Base-by-base conservation (phyloP, 2,329 filamentous ascomycete species). In the Podosphaera leucotricha region DNA sequence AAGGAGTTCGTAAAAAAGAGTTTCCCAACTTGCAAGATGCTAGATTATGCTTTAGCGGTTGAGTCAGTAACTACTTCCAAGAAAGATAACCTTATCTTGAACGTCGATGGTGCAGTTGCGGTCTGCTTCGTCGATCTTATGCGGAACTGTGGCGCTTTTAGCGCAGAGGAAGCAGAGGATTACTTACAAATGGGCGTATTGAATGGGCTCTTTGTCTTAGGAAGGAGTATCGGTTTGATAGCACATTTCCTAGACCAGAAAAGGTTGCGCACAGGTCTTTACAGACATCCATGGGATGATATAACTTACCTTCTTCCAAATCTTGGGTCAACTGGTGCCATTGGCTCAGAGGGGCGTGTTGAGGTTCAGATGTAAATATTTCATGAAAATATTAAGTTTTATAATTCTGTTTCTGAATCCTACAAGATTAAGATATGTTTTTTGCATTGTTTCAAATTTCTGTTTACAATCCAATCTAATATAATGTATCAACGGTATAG, bases 161-260 rank as follows among this genome's bases (percentile, higher is more conserved):
- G 80, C 53, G 63, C 76, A 41, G 90, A 98, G 66, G 90, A 98
- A 70, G 86, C 86, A 43, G 90, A 98, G 67, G 90, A 98, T 65
- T 98, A 98, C 74, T 77, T 98, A 61, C 76, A 77, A 65, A 98
- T 95, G 86, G 90, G 90, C 74, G 90, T 98, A 41, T 77, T 98
- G 57, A 98, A 98, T 74, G 90, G 90, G 70, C 81, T 98, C 49
- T 98, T 98, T 72, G 90, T 98, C 40, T 77, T 98, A 48, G 90
- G 90, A 60, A 81, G 90, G 61, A 84, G 76, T 64, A 98, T 98
- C 60, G 90, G 90, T 82, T 73, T 98, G 54, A 98, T 98, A 80
- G 90, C 90, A 60, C 90, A 98, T 68, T 95, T 87, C 75, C 78
- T 98, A 58, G 90, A 98, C 70, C 90, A 98, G 76, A 98, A 98